phyloP scores from a whole-genome alignment of 345 rosid species.

The Gossypioides kirkii region DNA sequence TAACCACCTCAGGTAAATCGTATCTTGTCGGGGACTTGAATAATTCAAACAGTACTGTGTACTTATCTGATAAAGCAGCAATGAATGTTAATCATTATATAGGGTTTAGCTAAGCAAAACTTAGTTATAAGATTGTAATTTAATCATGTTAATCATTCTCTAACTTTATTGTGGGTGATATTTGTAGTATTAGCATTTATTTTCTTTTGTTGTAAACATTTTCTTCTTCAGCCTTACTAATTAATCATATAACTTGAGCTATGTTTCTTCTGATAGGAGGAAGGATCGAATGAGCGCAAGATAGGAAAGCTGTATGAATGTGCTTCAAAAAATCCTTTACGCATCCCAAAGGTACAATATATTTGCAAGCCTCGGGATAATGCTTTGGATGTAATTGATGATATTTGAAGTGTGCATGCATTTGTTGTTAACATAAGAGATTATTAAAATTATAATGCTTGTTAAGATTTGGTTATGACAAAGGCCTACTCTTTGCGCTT shows the following conservation, averaged over 20 bases:
- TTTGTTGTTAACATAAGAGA: conserved; percentile 3
- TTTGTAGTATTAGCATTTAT: conserved; percentile 8
- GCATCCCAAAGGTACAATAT: conserved; percentile 79
- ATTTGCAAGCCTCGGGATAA: conserved; percentile 13
- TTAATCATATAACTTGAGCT: conserved; percentile 4
- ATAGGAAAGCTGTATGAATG: conserved; percentile 93
- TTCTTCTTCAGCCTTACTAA: neutral
- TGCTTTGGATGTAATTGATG: conserved; percentile 1
- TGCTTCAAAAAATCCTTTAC: conserved; percentile 83
- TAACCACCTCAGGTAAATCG: conserved; percentile 34
- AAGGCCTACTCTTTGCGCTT: neutral
- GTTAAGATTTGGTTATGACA: neutral
- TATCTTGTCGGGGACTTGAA: neutral
- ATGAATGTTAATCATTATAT: neutral
- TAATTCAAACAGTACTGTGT: neutral
- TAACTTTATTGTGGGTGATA: neutral
- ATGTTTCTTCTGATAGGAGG: conserved; percentile 52
- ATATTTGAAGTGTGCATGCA: neutral
- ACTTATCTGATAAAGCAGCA: conserved; percentile 5
- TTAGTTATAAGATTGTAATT: neutral
- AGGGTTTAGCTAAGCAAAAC: neutral
- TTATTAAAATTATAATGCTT: neutral
- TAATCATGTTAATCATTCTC: neutral
- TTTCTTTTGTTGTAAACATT: neutral
- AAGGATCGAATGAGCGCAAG: conserved; percentile 85